phyloP scores from a whole-genome alignment of 306 rosid species.

The Prunus armeniaca region DNA sequence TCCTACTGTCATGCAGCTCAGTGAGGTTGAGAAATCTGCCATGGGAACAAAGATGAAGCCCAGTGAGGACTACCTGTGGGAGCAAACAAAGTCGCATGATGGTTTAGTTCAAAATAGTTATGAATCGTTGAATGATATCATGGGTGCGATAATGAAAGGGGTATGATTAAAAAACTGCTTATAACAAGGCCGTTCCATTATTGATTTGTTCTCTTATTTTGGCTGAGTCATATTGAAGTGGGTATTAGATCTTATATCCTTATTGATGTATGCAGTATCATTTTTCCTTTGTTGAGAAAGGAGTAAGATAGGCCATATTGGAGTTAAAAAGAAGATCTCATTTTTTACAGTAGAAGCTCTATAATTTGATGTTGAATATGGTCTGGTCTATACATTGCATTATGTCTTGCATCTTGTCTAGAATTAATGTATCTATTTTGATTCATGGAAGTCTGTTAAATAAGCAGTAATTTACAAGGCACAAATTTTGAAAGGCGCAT shows the following conservation, averaged over 20 bases:
- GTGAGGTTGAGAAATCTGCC: constrained; percentile 29
- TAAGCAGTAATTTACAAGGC: too few relatives aligned
- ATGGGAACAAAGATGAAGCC: constrained; percentile 31
- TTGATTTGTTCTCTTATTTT: too few relatives aligned
- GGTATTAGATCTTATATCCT: not conserved
- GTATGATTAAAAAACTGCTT: constrained; percentile 31
- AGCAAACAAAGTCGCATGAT: constrained; percentile 36
- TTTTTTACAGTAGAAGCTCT: not conserved
- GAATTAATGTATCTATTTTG: too few relatives aligned
- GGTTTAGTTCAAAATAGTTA: constrained; percentile 34
- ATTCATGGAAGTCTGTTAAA: too few relatives aligned
- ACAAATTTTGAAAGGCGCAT: too few relatives aligned
- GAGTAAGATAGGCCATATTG: too few relatives aligned
- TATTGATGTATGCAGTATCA: too few relatives aligned
- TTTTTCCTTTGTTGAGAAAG: too few relatives aligned
- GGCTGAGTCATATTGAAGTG: too few relatives aligned
- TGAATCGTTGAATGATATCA: constrained; percentile 54
- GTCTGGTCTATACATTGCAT: too few relatives aligned
- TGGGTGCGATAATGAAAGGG: constrained; percentile 40
- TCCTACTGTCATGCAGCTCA: constrained; percentile 24
- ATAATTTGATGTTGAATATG: too few relatives aligned
- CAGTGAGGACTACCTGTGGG: constrained; percentile 34
- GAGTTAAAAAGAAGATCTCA: not conserved
- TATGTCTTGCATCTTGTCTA: too few relatives aligned
- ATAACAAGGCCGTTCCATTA: not conserved